These are phyloP conservation scores for Volvariella volvacea DNA, from an alignment of 1,284 basidiomycete species.

Conservation along the genomic window DNA sequence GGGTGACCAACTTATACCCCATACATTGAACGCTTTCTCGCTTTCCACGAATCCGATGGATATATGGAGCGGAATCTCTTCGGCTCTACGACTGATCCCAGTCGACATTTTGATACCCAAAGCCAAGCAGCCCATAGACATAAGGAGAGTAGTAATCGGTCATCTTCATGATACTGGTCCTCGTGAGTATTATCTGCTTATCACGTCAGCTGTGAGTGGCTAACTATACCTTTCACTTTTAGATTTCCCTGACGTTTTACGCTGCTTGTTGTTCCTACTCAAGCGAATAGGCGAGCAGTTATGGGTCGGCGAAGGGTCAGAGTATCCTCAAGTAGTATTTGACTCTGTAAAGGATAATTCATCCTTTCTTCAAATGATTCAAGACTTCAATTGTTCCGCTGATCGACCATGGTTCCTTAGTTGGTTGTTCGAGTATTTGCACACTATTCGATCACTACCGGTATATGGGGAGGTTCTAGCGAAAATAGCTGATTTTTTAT, in stretches of 20 bases:
- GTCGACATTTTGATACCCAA: constrained; percentile 31
- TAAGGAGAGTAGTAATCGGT: constrained; percentile 46
- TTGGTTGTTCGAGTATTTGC: constrained; percentile 54
- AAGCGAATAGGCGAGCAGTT: constrained; percentile 45
- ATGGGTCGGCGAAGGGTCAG: constrained; percentile 62
- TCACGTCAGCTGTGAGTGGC: constrained; percentile 6
- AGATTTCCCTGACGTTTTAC: constrained; percentile 67
- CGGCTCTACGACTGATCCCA: constrained; percentile 48
- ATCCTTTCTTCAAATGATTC: constrained; percentile 47
- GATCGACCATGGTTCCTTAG: constrained; percentile 41
- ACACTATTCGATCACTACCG: constrained; percentile 41
- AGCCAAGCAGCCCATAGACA: constrained; percentile 29
- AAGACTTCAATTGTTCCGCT: constrained; percentile 24
- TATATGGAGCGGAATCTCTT: constrained; percentile 50
- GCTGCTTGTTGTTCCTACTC: constrained; percentile 48
- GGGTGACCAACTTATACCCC: constrained; percentile 3
- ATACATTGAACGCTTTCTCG: constrained; percentile 14
- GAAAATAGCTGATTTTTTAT: constrained; percentile 63
- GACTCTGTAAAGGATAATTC: constrained; percentile 79
- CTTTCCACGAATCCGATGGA: constrained; percentile 31
- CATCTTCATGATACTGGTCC: constrained; percentile 58
- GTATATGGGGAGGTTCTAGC: constrained; percentile 65
- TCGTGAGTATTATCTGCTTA: constrained; percentile 41
- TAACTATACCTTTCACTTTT: constrained; percentile 1
- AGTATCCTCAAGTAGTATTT: constrained; percentile 71